Evolutionary conservation across 768 basidiomycete genomes (phyloP).

Genomic region (Hirschioporus abietinus): DNA sequence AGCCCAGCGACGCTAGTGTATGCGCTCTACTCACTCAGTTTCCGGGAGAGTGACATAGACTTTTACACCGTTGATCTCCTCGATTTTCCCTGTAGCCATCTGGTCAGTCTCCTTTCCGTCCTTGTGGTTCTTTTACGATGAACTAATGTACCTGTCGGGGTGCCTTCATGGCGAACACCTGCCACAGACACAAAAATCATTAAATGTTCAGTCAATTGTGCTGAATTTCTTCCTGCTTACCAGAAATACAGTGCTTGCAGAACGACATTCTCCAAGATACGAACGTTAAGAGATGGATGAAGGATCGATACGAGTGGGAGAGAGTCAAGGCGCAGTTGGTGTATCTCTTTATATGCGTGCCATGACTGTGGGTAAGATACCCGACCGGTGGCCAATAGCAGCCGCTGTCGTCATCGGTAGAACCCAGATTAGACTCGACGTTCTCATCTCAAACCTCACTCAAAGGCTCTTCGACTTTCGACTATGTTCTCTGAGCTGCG

Average conservation of each 20-base stretch:
- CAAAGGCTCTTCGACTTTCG: not conserved
- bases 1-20: not conserved
- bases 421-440: not conserved
- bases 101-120: not conserved
- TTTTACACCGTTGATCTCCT: slow-evolving; percentile 32
- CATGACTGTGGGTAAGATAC: not conserved
- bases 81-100: slow-evolving; percentile 26
- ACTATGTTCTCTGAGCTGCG: not conserved
- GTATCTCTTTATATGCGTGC: not conserved
- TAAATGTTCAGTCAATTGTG: not conserved
- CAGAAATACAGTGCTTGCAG: slow-evolving; percentile 23
- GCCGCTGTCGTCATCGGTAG: not conserved
- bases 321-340: not conserved
- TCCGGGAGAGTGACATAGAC: slow-evolving; percentile 38
- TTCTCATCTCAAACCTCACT: not conserved
- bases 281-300: not conserved
- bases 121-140: not conserved
- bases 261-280: slow-evolving; percentile 6
- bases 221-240: slow-evolving; percentile 8
- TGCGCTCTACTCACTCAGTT: slow-evolving; percentile 12
- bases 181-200: slow-evolving; percentile 15
- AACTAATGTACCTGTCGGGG: slow-evolving; percentile 15
- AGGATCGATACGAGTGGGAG: not conserved
- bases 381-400: not conserved
- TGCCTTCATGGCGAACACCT: slow-evolving; percentile 21